Evolutionary conservation across 2,329 filamentous ascomycete genomes (phyloP), one percentile per base, ranked within the genome.

Genomic region (Cladophialophora psammophila): DNA sequence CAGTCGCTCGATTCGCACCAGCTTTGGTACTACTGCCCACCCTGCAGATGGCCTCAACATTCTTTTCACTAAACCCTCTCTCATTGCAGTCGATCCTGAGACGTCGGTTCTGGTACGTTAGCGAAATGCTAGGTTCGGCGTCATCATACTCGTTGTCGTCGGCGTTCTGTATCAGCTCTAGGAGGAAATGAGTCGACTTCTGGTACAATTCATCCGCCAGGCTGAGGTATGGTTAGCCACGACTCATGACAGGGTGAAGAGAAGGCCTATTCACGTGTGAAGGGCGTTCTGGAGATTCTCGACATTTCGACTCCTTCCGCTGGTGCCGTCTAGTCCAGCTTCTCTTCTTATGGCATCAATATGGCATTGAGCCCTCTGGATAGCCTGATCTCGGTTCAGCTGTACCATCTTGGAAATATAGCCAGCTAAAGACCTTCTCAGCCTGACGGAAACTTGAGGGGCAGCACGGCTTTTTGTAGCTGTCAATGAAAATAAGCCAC

Each of bases 131-230:
- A n/a, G 63, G 63, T 13, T 55, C 56, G 20, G 26, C 34, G 18
- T 31, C 50, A 32, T 50, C 31, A 67, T 79, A 82, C 1, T 38
- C 50, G 38, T 78, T 79, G 69, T 82, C 80, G 38, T 82, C 80
- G 0, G 79, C 78, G 72, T 82, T 82, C 68, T 82, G 80, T 5
- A 82, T 72, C 3, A 78, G 58, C 66, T 76, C 75, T 32, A 75
- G 72, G 15, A 76, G 64, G 52, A 75, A 76, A 36, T 65, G 63
- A 12, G 59, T 63, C 13, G 60, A 63, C 42, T 63, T 63, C n/a
- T 63, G 60, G 20, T 63, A 63, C 8, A 63, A n/a, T 13, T 63
- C 60, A 31, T 63, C 60, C 26, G 60, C 60, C 15, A 63, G 50
- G 7, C 60, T 63, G 36, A 5, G 45, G 45, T 2, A 31, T 50